These are phyloP conservation scores for Puccinellia tenuiflora DNA, from an alignment of 176 grass and related monocot species.

Conservation along the genomic window DNA sequence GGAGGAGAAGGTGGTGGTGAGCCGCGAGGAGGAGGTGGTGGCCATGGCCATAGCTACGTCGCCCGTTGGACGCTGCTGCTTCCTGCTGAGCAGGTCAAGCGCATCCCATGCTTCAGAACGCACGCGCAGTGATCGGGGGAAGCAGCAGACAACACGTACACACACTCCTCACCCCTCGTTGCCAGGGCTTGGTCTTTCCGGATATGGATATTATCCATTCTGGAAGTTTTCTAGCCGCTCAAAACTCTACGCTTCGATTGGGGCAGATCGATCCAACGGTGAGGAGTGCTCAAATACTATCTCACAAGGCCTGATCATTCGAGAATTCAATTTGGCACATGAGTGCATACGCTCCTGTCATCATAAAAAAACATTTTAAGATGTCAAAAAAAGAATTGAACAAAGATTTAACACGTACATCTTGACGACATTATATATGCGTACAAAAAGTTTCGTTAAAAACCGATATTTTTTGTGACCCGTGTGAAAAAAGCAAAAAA, in stretches of 20 bases:
- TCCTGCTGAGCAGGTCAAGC: background rate
- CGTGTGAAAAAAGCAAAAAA: too few relatives aligned
- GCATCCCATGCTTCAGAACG: background rate
- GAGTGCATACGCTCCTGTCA: too few relatives aligned
- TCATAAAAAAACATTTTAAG: too few relatives aligned
- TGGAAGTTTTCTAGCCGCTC: slow-evolving; percentile 39
- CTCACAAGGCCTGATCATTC: too few relatives aligned
- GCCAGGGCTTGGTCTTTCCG: slow-evolving; percentile 45
- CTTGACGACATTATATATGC: too few relatives aligned
- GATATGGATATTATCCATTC: slow-evolving; percentile 72
- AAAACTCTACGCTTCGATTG: background rate
- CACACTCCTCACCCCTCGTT: slow-evolving; percentile 16
- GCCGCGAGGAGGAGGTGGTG: slow-evolving; percentile 25
- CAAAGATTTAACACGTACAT: too few relatives aligned
- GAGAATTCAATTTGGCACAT: too few relatives aligned
- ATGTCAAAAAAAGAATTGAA: too few relatives aligned
- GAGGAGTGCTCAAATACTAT: too few relatives aligned
- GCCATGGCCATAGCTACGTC: slow-evolving; percentile 47
- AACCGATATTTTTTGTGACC: too few relatives aligned
- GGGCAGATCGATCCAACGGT: too few relatives aligned
- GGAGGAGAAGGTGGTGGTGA: slow-evolving; percentile 39
- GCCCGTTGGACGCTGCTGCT: slow-evolving; percentile 10
- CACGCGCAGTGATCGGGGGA: slow-evolving; percentile 4
- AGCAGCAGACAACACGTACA: background rate
- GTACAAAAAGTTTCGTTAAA: too few relatives aligned